phyloP scores from a whole-genome alignment of 108 stramenopile genomes.

The Skeletonema marinoi region DNA sequence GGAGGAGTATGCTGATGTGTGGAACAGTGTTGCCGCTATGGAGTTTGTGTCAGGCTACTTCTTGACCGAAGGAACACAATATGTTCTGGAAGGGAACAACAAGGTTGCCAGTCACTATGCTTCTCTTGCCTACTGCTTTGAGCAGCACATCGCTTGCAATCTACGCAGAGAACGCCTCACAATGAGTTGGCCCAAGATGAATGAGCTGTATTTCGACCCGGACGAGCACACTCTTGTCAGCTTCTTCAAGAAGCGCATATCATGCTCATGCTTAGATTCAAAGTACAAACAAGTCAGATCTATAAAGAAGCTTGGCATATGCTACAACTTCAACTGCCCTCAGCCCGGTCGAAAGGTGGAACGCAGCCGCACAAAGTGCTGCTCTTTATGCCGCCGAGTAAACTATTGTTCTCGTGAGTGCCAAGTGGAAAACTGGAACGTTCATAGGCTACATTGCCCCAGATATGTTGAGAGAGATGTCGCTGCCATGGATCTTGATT shows the following conservation, averaged over 20 bases:
- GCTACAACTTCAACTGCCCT: neutral
- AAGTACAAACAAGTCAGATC: neutral
- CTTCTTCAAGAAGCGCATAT: conserved; percentile 11
- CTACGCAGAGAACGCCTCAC: neutral
- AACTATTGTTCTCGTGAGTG: neutral
- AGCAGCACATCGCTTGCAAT: neutral
- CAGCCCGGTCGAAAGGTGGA: neutral
- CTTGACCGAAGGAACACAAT: neutral
- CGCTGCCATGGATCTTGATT: no score
- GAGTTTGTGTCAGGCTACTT: neutral
- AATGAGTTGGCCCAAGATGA: neutral
- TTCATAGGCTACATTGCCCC: neutral
- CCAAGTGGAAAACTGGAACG: neutral
- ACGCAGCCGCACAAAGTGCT: neutral
- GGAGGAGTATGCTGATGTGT: neutral
- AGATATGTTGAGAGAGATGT: neutral
- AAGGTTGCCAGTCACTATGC: neutral
- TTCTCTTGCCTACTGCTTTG: neutral
- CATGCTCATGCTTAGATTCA: neutral
- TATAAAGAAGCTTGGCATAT: neutral
- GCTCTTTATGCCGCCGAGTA: neutral
- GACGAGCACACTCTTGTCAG: neutral
- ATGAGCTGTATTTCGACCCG: neutral
- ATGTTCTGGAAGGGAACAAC: neutral
- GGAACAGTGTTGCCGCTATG: neutral